A percentile compares a stretch with the other conserved stretches of the same genome.
Conservation (phyloP, 805 yeast species). For the Wickerhamiella hasegawae region DNA sequence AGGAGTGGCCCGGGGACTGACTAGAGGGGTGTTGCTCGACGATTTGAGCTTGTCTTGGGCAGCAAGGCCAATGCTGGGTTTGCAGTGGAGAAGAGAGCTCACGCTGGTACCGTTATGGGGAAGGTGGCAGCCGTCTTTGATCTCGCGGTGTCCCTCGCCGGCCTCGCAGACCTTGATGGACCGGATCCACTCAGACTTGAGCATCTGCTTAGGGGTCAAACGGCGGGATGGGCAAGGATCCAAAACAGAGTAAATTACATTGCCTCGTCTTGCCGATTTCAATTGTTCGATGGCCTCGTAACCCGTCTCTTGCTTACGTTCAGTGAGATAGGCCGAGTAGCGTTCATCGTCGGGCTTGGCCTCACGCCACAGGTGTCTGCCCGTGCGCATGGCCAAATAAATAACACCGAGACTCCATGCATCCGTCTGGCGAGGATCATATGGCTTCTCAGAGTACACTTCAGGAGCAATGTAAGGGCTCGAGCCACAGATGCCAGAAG, state of each 20-base stretch:
- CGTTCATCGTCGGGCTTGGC: slow-evolving; percentile 68
- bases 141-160: slow-evolving; percentile 26
- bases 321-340: slow-evolving; percentile 53
- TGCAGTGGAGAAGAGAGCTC: neutral
- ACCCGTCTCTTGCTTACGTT: slow-evolving; percentile 67
- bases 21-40: too few relatives aligned
- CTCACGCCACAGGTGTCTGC: slow-evolving; percentile 77
- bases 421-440: slow-evolving; percentile 68
- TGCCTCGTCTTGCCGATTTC: slow-evolving; percentile 76
- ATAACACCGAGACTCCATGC: slow-evolving; percentile 78
- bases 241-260: slow-evolving; percentile 78
- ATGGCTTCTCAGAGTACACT: slow-evolving; percentile 39
- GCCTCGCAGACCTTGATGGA: slow-evolving; percentile 68
- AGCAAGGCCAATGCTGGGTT: neutral
- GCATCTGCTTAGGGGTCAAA: slow-evolving; percentile 69
- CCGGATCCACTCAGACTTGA: slow-evolving; percentile 90
- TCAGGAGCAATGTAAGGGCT: slow-evolving; percentile 90
- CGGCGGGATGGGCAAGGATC: slow-evolving; percentile 81
- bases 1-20: too few relatives aligned
- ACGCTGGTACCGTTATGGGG: neutral
- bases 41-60: neutral
- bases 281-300: slow-evolving; percentile 80
- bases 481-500: slow-evolving; percentile 63
- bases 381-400: slow-evolving; percentile 69
- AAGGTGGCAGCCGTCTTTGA: neutral